These are phyloP conservation scores for Trichoderma sp. DNA, from an alignment of 2,329 filamentous ascomycete genomes.

Conservation along the genomic window DNA sequence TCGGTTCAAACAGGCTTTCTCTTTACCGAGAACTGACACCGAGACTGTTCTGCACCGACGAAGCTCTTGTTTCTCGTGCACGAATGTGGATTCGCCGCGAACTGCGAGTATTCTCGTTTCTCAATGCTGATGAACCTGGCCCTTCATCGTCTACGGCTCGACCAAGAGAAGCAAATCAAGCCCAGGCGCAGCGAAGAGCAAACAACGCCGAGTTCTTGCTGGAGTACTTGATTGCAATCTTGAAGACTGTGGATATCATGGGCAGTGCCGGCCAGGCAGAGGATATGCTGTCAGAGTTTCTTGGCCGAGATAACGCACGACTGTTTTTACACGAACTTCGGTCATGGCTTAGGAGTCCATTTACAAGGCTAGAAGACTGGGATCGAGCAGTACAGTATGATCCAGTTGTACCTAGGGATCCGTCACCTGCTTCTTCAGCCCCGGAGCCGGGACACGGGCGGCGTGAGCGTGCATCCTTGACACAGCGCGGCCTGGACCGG, in stretches of 20 bases:
- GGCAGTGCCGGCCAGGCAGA: slow-evolving; percentile 76
- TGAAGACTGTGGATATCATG: slow-evolving; percentile 80
- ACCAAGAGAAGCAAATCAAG: neutral
- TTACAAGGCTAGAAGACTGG: slow-evolving; percentile 69
- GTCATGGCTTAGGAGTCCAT: slow-evolving; percentile 81
- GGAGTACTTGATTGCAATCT: slow-evolving; percentile 79
- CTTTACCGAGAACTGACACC: slow-evolving; percentile 73
- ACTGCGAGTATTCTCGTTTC: slow-evolving; percentile 76
- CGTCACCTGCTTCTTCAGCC: neutral
- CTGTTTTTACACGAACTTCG: slow-evolving; percentile 84
- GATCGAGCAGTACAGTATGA: slow-evolving; percentile 75
- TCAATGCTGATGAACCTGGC: slow-evolving; percentile 42
- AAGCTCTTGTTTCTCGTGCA: slow-evolving; percentile 71
- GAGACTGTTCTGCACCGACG: slow-evolving; percentile 59
- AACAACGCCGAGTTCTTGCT: slow-evolving; percentile 81
- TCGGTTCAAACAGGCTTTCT: slow-evolving; percentile 78
- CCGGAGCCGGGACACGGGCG: neutral
- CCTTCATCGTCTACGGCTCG: slow-evolving; percentile 3
- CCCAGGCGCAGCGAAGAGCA: slow-evolving; percentile 38
- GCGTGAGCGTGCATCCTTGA: neutral
- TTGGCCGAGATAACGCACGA: slow-evolving; percentile 69
- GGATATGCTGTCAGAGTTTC: slow-evolving; percentile 72
- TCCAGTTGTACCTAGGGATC: neutral
- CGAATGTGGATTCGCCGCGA: slow-evolving; percentile 81
- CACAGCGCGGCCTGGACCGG: neutral